A percentile compares a stretch with the other conserved stretches of the same genome.
These are phyloP conservation scores for Schwanniomyces pseudopolymorphus DNA, from an alignment of 805 yeast species.

Conservation along the genomic window DNA sequence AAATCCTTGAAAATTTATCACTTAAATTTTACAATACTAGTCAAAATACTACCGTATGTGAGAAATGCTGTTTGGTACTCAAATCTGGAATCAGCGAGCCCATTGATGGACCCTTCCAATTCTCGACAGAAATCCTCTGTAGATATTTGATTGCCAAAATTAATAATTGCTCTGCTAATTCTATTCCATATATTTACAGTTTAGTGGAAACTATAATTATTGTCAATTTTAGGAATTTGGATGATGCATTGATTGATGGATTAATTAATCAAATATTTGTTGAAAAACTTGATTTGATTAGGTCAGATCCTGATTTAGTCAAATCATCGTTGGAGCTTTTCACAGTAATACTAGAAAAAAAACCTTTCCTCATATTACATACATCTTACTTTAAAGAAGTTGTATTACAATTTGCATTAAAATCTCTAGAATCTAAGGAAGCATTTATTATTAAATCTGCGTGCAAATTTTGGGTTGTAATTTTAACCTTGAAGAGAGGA, in stretches of 20 bases:
- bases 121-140: slow-evolving; percentile 41
- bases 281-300: slow-evolving; percentile 31
- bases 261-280: slow-evolving; percentile 41
- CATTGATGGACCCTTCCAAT: slow-evolving; percentile 65
- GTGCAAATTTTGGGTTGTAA: slow-evolving; percentile 53
- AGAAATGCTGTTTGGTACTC: slow-evolving; percentile 61
- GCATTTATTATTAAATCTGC: slow-evolving; percentile 53
- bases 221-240: slow-evolving; percentile 31
- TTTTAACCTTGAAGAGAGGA: slow-evolving; percentile 49
- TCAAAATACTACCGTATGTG: slow-evolving; percentile 53
- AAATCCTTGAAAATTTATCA: slow-evolving; percentile 43
- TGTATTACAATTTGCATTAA: slow-evolving; percentile 29
- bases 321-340: slow-evolving; percentile 54
- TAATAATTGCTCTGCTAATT: slow-evolving; percentile 22
- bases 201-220: slow-evolving; percentile 45
- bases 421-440: slow-evolving; percentile 48
- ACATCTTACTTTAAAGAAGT: slow-evolving; percentile 20
- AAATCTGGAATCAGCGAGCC: slow-evolving; percentile 64
- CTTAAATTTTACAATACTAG: slow-evolving; percentile 35
- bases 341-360: slow-evolving; percentile 46
- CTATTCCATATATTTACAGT: slow-evolving; percentile 45
- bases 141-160: slow-evolving; percentile 37
- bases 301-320: slow-evolving; percentile 58
- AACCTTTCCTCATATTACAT: slow-evolving; percentile 48
- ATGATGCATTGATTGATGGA: slow-evolving; percentile 29